phyloP scores from a whole-genome alignment of 805 yeast species.

The Kregervanrija pseudodelftensis region DNA sequence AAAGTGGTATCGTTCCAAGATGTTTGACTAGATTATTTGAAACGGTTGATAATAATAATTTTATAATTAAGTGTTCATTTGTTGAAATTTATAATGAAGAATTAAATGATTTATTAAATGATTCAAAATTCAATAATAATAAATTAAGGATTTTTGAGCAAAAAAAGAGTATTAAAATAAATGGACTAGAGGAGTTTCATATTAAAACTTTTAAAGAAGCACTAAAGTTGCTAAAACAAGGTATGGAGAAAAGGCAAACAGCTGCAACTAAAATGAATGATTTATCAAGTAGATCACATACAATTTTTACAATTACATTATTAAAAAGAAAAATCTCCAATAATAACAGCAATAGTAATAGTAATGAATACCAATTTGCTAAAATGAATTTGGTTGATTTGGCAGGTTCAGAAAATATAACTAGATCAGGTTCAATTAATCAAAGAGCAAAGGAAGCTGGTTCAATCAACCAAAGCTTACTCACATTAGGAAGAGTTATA shows the following conservation, averaged over 20 bases:
- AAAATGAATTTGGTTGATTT: conserved; percentile 72
- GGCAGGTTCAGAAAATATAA: conserved; percentile 92
- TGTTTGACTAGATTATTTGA: conserved; percentile 36
- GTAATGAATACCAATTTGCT: conserved; percentile 23
- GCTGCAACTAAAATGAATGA: conserved; percentile 73
- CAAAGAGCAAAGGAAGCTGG: conserved; percentile 93
- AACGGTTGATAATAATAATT: conserved; percentile 7
- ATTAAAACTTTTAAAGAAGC: conserved; percentile 52
- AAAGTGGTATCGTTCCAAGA: conserved; percentile 47
- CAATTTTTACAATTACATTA: conserved; percentile 61
- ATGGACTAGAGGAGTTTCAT: conserved; percentile 57
- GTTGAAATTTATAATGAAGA: conserved; percentile 44
- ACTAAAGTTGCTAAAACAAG: conserved; percentile 44
- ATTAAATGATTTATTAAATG: conserved; percentile 38
- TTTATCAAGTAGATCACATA: conserved; percentile 68
- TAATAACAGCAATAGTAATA: conserved; percentile 3
- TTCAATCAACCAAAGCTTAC: conserved; percentile 77
- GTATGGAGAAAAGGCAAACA: conserved; percentile 54
- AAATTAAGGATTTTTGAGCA: conserved; percentile 35
- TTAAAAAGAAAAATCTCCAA: conserved; percentile 32
- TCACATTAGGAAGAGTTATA: conserved; percentile 85
- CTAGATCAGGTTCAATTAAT: conserved; percentile 78
- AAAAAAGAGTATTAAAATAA: conserved; percentile 38
- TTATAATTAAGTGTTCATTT: conserved; percentile 42
- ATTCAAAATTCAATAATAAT: conserved; percentile 16